phyloP scores from a whole-genome alignment of 768 basidiomycete species.

The Pleurotus djamor region DNA sequence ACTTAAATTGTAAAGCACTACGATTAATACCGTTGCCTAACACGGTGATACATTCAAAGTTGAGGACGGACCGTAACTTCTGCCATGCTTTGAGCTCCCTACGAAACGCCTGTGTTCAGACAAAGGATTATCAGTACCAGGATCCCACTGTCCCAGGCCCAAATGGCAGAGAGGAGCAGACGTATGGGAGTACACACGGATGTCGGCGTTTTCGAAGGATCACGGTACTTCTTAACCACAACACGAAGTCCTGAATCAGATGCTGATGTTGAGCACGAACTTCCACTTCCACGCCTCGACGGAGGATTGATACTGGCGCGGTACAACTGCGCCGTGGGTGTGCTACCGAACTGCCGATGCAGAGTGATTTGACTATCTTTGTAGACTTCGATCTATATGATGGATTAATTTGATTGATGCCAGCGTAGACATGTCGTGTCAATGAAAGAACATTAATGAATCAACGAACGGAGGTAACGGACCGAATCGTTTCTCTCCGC shows the following conservation, averaged over 20 bases:
- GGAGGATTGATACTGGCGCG: not conserved
- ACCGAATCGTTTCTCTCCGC: not conserved
- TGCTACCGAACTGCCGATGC: not conserved
- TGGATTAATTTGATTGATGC: not conserved
- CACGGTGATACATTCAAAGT: not conserved
- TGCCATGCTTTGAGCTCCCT: not conserved
- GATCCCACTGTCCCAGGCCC: not conserved
- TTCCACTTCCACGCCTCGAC: no score
- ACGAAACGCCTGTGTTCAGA: not conserved
- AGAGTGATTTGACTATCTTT: not conserved
- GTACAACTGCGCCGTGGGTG: not conserved
- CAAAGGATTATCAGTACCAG: not conserved
- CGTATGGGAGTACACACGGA: no score
- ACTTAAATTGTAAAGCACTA: no score
- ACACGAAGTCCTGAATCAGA: not conserved
- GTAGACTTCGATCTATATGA: not conserved
- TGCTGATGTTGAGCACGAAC: not conserved
- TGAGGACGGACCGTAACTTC: not conserved
- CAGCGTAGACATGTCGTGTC: no score
- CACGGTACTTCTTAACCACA: not conserved
- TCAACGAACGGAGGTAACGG: not conserved
- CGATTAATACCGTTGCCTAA: no score
- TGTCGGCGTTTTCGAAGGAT: no score
- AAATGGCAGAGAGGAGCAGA: no score
- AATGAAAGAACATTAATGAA: not conserved